A percentile compares a stretch with the other conserved stretches of the same genome.
phyloP scores from a whole-genome alignment of 169 alveolate genomes.

The Babesia ovis region DNA sequence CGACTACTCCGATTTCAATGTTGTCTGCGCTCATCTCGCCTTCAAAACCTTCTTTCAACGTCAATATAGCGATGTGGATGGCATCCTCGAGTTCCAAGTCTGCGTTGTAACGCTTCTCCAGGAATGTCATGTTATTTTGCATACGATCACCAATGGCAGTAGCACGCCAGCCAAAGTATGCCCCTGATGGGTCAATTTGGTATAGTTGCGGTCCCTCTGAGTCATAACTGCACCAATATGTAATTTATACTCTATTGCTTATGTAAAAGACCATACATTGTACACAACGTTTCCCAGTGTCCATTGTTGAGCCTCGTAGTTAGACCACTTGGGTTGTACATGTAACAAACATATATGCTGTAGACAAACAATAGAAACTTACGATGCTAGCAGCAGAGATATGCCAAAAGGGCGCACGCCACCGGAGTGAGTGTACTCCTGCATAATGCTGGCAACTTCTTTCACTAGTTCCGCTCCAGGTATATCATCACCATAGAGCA shows the following conservation, averaged over 20 bases:
- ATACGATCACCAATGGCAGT: slow-evolving; percentile 97
- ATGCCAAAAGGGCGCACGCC: slow-evolving; percentile 99
- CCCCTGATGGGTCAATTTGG: slow-evolving; percentile 98
- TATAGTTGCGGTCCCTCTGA: slow-evolving; percentile 88
- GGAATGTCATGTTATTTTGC: slow-evolving; percentile 93
- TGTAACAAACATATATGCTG: neutral
- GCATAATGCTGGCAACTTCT: slow-evolving; percentile 94
- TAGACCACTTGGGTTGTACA: no score
- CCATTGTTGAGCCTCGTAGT: no score
- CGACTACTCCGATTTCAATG: slow-evolving; percentile 95
- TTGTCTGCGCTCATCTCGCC: slow-evolving; percentile 96
- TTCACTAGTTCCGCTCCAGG: slow-evolving; percentile 93
- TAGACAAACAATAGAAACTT: slow-evolving; percentile 11
- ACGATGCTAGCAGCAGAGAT: slow-evolving; percentile 92
- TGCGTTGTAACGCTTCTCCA: slow-evolving; percentile 95
- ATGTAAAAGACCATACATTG: neutral
- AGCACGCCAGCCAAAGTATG: slow-evolving; percentile 97
- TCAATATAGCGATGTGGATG: slow-evolving; percentile 91
- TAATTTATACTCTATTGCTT: neutral
- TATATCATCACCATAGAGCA: slow-evolving; percentile 91
- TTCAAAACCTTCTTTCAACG: slow-evolving; percentile 93
- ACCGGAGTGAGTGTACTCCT: slow-evolving; percentile 99
- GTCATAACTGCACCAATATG: slow-evolving; percentile 74
- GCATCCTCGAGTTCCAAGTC: slow-evolving; percentile 96
- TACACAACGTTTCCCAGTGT: no score